These are phyloP conservation scores for Trichosporon coremiiforme DNA, from an alignment of 1,284 basidiomycete genomes.

Conservation along the genomic window DNA sequence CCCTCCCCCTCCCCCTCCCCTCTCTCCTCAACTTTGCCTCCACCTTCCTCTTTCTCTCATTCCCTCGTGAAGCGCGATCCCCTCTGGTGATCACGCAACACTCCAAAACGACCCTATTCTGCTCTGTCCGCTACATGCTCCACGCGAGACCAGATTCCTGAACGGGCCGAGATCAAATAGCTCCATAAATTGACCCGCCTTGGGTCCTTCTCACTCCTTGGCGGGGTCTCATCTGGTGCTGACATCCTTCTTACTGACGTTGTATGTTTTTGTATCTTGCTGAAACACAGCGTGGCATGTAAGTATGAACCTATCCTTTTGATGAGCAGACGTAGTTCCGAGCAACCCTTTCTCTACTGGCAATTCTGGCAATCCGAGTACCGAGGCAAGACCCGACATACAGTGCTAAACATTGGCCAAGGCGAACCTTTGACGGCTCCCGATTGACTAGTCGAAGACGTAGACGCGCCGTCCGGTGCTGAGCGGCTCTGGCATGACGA, in stretches of 20 bases:
- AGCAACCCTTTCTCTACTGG: no score
- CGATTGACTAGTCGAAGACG: no score
- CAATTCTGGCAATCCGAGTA: no score
- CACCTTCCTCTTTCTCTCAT: background rate
- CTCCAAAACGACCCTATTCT: constrained; percentile 43
- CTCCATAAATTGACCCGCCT: constrained; percentile 34
- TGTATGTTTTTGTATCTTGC: constrained; percentile 3
- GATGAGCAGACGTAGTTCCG: background rate
- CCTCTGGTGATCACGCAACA: constrained; percentile 5
- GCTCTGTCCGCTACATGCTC: constrained; percentile 23
- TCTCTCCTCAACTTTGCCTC: background rate
- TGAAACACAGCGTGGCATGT: constrained; percentile 16
- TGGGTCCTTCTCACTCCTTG: constrained; percentile 30
- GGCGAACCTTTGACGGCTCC: no score
- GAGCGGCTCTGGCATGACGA: background rate
- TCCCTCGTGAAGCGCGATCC: background rate
- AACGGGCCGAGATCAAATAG: constrained; percentile 50
- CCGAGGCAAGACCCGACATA: no score
- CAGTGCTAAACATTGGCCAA: no score
- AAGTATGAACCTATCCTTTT: background rate
- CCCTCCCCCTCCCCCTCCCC: background rate
- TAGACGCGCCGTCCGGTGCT: no score
- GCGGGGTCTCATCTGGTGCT: constrained; percentile 37
- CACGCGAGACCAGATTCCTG: constrained; percentile 48
- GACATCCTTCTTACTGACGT: constrained; percentile 20